Conservation (phyloP, 345 rosid genomes). For the Clausena lansium region DNA sequence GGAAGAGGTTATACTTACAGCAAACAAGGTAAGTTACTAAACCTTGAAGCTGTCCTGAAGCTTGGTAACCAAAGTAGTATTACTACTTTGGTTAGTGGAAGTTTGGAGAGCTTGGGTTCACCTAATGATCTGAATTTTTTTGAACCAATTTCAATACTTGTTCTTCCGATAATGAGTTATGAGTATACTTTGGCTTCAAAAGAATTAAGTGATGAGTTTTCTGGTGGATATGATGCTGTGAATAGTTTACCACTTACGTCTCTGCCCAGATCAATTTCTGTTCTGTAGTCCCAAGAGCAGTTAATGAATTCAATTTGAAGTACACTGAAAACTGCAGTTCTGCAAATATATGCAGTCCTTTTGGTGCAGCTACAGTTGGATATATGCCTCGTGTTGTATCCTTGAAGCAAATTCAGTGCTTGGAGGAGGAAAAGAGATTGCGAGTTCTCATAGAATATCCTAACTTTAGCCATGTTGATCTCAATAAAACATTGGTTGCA, state of each 20-base stretch:
- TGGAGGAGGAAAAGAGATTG: slow-evolving; percentile 12
- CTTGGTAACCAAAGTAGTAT: slow-evolving; percentile 32
- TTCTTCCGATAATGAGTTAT: slow-evolving; percentile 28
- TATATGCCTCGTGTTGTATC: slow-evolving; percentile 28
- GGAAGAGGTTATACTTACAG: slow-evolving; percentile 16
- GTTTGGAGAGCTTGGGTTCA: slow-evolving; percentile 35
- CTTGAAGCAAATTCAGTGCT: slow-evolving; percentile 28
- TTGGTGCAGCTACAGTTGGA: slow-evolving; percentile 10
- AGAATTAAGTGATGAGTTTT: slow-evolving; percentile 1
- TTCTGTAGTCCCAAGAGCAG: slow-evolving; percentile 11
- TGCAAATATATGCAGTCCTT: slow-evolving; percentile 19
- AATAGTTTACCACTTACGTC: slow-evolving; percentile 15
- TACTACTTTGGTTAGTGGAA: slow-evolving; percentile 44
- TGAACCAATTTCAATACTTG: slow-evolving; percentile 37
- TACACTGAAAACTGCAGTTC: slow-evolving; percentile 21
- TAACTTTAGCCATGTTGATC: background rate
- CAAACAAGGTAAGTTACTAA: slow-evolving; percentile 4
- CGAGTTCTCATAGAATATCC: slow-evolving; percentile 21
- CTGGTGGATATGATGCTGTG: slow-evolving; percentile 4
- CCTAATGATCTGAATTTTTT: slow-evolving; percentile 25
- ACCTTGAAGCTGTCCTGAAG: slow-evolving; percentile 39
- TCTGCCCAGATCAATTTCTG: slow-evolving; percentile 16
- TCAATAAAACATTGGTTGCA: slow-evolving; percentile 31
- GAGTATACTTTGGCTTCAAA: slow-evolving; percentile 15
- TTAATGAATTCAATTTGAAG: slow-evolving; percentile 21